Base-by-base conservation (phyloP, 805 yeast species). In the Naumovozyma baii region DNA sequence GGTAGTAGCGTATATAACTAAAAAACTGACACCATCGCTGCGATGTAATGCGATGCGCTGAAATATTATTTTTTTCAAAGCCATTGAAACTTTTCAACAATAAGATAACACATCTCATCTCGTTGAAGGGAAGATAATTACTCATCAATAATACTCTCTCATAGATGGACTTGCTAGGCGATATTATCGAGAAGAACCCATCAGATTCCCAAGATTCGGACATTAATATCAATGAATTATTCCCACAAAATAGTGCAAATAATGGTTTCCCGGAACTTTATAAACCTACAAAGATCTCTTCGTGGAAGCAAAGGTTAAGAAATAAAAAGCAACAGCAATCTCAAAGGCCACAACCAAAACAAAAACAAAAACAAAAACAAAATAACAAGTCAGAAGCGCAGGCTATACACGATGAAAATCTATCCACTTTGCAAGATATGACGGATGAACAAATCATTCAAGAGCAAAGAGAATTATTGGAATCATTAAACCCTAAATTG, bases 111-210 rank as follows among this genome's bases (percentile, higher is more conserved):
- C n/a, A n/a, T n/a, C n/a, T n/a, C n/a, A n/a, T n/a, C n/a, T n/a
- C n/a, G n/a, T n/a, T n/a, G n/a, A n/a, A n/a, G n/a, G n/a, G n/a
- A n/a, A n/a, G n/a, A n/a, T n/a, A n/a, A n/a, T n/a, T n/a, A n/a
- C n/a, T n/a, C n/a, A n/a, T n/a, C n/a, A n/a, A n/a, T n/a, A n/a
- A n/a, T n/a, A n/a, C n/a, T n/a, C n/a, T n/a, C n/a, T n/a, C n/a
- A n/a, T n/a, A n/a, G 19, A 81, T 81, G 88, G 81, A 80, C 56
- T 66, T 80, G 43, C 60, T 82, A 19, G 83, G 84, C 8, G 90
- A 83, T 46, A 80, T 83, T 22, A 76, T 80, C 7, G 92, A 83
- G 50, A 78, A 69, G 41, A 76, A 76, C 36, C 59, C 62, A 0
- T 54, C 47, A 5, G 10, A 10, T 10, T 22, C 26, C n/a, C n/a